Conservation (phyloP, 352 stramenopile species). For the Pythium dissimile region DNA sequence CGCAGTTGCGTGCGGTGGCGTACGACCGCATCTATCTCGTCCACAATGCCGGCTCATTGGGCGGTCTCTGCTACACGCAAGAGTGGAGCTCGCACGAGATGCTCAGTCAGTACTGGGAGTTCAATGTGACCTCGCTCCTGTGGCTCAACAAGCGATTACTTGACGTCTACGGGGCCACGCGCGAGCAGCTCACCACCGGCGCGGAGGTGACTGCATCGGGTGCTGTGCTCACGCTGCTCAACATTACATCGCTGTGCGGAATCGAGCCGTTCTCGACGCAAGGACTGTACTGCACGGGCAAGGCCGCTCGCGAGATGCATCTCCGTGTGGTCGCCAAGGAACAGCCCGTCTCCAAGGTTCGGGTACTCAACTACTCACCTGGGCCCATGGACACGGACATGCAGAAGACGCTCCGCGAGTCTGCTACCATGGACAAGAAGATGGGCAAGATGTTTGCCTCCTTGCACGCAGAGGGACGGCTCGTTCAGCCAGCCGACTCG, state of each 20-base stretch:
- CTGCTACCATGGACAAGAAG: conserved; percentile 30
- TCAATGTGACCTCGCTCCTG: conserved; percentile 84
- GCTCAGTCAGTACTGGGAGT: conserved; percentile 56
- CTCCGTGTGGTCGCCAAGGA: conserved; percentile 63
- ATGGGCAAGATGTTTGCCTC: conserved; percentile 40
- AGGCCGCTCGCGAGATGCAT: conserved; percentile 88
- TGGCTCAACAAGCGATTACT: conserved; percentile 84
- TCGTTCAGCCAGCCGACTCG: conserved; percentile 53
- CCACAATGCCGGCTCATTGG: conserved; percentile 85
- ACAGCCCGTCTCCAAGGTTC: conserved; percentile 36
- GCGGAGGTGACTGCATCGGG: neutral
- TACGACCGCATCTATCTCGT: conserved; percentile 60
- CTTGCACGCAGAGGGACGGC: conserved; percentile 47
- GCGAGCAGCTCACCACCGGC: conserved; percentile 27
- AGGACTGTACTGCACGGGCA: conserved; percentile 79
- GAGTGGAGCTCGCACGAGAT: conserved; percentile 42
- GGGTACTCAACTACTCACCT: conserved; percentile 82
- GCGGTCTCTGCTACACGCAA: conserved; percentile 53
- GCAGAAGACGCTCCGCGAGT: conserved; percentile 65
- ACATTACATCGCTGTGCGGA: conserved; percentile 83
- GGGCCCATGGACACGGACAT: conserved; percentile 88
- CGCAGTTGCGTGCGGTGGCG: conserved; percentile 24
- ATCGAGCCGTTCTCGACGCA: conserved; percentile 80
- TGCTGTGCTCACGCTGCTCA: conserved; percentile 45
- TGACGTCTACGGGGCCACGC: conserved; percentile 47